Evolutionary conservation across 176 grass and related monocot species (phyloP).

Genomic region (Hordeum marinum): DNA sequence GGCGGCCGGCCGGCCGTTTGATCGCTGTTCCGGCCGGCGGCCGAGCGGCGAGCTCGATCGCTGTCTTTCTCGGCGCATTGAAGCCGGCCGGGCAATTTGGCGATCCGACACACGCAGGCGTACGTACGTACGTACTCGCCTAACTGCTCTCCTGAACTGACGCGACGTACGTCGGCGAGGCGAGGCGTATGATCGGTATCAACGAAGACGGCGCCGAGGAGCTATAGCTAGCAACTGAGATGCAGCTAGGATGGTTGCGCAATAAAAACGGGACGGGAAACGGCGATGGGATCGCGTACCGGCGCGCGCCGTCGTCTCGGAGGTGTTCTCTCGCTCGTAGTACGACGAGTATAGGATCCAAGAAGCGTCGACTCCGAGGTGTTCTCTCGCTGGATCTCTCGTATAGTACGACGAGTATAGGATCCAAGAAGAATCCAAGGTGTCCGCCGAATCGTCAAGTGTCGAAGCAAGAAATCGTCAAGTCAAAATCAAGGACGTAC

Average conservation of each 20-base stretch:
- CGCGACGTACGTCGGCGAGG: not conserved
- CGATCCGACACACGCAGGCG: not conserved
- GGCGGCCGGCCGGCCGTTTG: not conserved
- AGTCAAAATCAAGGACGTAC: no score
- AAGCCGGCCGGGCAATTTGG: not conserved
- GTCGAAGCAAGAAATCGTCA: no score
- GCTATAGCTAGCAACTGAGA: not conserved
- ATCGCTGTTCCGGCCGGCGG: no score
- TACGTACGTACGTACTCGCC: not conserved
- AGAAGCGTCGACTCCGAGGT: no score
- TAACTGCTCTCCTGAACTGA: not conserved
- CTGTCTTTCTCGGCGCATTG: not conserved
- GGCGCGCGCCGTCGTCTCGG: not conserved
- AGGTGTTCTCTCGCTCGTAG: not conserved
- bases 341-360: no score
- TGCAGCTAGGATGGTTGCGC: not conserved
- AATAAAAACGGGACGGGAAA: not conserved
- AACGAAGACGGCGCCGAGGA: not conserved
- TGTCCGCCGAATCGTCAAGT: no score
- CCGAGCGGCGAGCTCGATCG: no score
- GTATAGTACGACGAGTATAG: no score
- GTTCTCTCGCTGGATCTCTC: no score
- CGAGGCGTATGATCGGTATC: not conserved
- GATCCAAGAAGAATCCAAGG: no score
- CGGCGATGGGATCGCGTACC: not conserved